A percentile compares a stretch with the other conserved stretches of the same genome.
phyloP scores from a whole-genome alignment of 352 stramenopile genomes.

The Phytopythium sindhum region DNA sequence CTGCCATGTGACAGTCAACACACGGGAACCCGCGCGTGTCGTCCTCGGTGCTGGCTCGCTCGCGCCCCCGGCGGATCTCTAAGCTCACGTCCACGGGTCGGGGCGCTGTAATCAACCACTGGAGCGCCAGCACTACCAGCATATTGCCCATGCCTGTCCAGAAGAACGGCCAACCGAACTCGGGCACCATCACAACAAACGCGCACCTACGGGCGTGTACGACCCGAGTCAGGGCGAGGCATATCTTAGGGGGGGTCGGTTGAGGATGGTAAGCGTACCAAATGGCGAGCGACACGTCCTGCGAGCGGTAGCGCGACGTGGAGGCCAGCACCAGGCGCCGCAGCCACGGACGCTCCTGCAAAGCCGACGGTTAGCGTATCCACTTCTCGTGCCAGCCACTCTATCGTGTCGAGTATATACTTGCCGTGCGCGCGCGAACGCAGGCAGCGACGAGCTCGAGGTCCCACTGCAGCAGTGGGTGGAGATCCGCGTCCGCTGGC shows the following conservation, averaged over 20 bases:
- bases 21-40: conserved; percentile 62
- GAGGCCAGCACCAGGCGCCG: conserved; percentile 39
- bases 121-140: conserved; percentile 39
- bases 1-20: conserved; percentile 70
- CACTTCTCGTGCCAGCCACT: no score
- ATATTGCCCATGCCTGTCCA: conserved; percentile 66
- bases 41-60: conserved; percentile 29
- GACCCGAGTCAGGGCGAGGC: no score
- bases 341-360: conserved; percentile 31
- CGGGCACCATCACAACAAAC: conserved; percentile 49
- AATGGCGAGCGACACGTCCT: conserved; percentile 61
- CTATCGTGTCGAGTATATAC: no score
- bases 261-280: conserved; percentile 28
- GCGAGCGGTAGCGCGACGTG: conserved; percentile 48
- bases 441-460: conserved; percentile 35
- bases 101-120: conserved; percentile 36
- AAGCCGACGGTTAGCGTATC: no score
- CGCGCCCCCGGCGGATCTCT: conserved; percentile 21
- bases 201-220: no score
- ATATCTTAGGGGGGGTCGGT: background rate
- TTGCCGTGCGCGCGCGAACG: conserved; percentile 35
- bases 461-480: conserved; percentile 59
- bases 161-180: conserved; percentile 64
- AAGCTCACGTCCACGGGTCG: conserved; percentile 54
- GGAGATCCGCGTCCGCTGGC: conserved; percentile 22